Conservation (phyloP, 2,329 filamentous ascomycete species). For the Colletotrichum orchidophilum region DNA sequence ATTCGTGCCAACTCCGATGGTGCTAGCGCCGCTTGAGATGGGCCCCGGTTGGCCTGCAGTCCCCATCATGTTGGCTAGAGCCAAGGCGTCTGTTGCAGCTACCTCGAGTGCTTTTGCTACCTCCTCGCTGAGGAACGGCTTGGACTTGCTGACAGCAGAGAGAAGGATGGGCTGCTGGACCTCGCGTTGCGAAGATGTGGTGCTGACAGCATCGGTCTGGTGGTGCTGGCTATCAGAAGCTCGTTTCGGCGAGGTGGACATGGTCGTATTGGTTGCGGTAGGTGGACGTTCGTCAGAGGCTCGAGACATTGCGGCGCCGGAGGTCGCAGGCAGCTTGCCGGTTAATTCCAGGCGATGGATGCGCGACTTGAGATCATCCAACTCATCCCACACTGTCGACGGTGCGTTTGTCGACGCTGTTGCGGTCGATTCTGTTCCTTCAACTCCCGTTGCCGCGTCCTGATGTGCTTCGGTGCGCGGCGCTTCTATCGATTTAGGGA, state of each 20-base stretch:
- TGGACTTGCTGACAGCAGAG: slow-evolving; percentile 82
- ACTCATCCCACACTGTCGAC: slow-evolving; percentile 96
- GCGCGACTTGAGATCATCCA: slow-evolving; percentile 93
- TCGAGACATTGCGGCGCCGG: slow-evolving; percentile 80
- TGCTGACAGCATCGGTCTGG: slow-evolving; percentile 54
- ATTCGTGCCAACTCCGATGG: slow-evolving; percentile 62
- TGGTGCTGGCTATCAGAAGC: slow-evolving; percentile 59
- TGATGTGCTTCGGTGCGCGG: slow-evolving; percentile 46
- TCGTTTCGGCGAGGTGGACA: slow-evolving; percentile 89
- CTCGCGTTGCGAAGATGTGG: slow-evolving; percentile 59
- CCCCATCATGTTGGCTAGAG: slow-evolving; percentile 81
- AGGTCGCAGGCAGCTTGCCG: slow-evolving; percentile 85
- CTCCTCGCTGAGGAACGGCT: slow-evolving; percentile 72
- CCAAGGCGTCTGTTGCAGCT: slow-evolving; percentile 82
- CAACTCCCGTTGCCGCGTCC: slow-evolving; percentile 54
- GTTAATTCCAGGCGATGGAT: slow-evolving; percentile 91
- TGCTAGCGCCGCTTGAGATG: slow-evolving; percentile 73
- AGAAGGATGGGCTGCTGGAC: slow-evolving; percentile 78
- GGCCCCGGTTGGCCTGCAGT: slow-evolving; percentile 74
- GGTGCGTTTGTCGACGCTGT: slow-evolving; percentile 88
- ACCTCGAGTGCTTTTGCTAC: slow-evolving; percentile 84
- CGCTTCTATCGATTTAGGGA: slow-evolving; percentile 53
- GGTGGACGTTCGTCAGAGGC: slow-evolving; percentile 83
- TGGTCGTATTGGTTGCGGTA: slow-evolving; percentile 92
- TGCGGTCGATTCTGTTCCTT: slow-evolving; percentile 85